A percentile compares a stretch with the other conserved stretches of the same genome.
Conservation (phyloP, 108 stramenopile genomes). For the Pseudonitzschia multistriata region DNA sequence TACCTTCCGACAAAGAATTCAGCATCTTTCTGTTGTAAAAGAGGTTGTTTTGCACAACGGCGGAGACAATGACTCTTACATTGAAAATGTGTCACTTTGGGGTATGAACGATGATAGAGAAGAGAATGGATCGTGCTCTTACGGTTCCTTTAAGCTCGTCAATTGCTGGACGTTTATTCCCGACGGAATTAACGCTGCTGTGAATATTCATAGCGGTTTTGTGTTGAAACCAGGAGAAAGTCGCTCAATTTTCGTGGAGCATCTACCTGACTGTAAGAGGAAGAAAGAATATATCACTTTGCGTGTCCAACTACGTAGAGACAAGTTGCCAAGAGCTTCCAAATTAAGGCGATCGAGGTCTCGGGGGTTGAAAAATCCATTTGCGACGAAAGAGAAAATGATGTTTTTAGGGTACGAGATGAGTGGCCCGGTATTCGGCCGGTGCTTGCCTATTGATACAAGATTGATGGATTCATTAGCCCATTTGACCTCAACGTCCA, state of each 20-base stretch:
- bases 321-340: neutral
- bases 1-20: conserved; percentile 1
- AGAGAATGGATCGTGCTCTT: conserved; percentile 30
- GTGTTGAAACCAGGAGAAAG: conserved; percentile 62
- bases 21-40: conserved; percentile 45
- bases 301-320: neutral
- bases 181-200: conserved; percentile 14
- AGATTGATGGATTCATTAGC: neutral
- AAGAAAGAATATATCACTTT: conserved; percentile 34
- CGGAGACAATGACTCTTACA: conserved; percentile 49
- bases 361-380: conserved; percentile 7
- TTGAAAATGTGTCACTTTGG: conserved; percentile 46
- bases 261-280: conserved; percentile 58
- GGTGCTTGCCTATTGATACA: neutral
- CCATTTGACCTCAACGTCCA: neutral
- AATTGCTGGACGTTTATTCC: conserved; percentile 40
- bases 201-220: conserved; percentile 43
- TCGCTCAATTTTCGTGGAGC: conserved; percentile 56
- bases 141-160: conserved; percentile 41
- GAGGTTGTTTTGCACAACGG: conserved; percentile 62
- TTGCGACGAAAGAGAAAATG: neutral
- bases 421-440: neutral
- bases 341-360: conserved; percentile 5
- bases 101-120: conserved; percentile 19
- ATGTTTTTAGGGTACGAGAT: conserved; percentile 4